phyloP scores from a whole-genome alignment of 169 alveolate genomes.

The Plasmodium yoelii region DNA sequence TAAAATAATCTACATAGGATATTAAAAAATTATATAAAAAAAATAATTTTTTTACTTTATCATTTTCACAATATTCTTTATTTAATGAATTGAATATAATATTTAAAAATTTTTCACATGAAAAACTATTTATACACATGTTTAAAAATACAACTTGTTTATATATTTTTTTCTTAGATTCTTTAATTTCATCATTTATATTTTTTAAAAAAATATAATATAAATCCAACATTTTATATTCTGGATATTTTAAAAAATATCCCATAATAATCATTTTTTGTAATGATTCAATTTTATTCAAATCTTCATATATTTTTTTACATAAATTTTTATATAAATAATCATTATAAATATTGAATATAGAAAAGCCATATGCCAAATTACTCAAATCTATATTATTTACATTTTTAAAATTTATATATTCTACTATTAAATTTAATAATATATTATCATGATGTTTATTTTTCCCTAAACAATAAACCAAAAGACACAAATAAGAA shows the following conservation, averaged over 20 bases:
- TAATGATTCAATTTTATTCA: slow-evolving; percentile 31
- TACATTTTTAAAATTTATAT: slow-evolving; percentile 36
- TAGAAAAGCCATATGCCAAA: slow-evolving; percentile 66
- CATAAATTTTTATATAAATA: slow-evolving; percentile 51
- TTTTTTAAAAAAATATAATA: slow-evolving; percentile 21
- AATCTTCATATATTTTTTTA: slow-evolving; percentile 26
- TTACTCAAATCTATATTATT: slow-evolving; percentile 74
- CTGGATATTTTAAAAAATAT: slow-evolving; percentile 59
- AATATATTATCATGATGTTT: slow-evolving; percentile 56
- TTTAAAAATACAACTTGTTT: slow-evolving; percentile 35
- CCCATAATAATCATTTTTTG: slow-evolving; percentile 59
- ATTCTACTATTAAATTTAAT: slow-evolving; percentile 24
- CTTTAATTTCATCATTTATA: slow-evolving; percentile 38
- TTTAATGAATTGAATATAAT: slow-evolving; percentile 15
- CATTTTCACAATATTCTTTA: neutral
- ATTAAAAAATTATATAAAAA: slow-evolving; percentile 28
- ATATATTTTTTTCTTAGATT: slow-evolving; percentile 9
- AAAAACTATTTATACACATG: slow-evolving; percentile 64
- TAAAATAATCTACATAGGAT: slow-evolving; percentile 46
- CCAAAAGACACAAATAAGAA: slow-evolving; percentile 50
- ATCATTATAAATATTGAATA: slow-evolving; percentile 41
- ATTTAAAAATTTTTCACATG: slow-evolving; percentile 34
- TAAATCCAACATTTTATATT: slow-evolving; percentile 27
- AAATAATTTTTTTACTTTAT: slow-evolving; percentile 19
- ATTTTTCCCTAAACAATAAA: slow-evolving; percentile 66